Base-by-base conservation (phyloP, 441 rosid species). In the Gossypium trilobum region DNA sequence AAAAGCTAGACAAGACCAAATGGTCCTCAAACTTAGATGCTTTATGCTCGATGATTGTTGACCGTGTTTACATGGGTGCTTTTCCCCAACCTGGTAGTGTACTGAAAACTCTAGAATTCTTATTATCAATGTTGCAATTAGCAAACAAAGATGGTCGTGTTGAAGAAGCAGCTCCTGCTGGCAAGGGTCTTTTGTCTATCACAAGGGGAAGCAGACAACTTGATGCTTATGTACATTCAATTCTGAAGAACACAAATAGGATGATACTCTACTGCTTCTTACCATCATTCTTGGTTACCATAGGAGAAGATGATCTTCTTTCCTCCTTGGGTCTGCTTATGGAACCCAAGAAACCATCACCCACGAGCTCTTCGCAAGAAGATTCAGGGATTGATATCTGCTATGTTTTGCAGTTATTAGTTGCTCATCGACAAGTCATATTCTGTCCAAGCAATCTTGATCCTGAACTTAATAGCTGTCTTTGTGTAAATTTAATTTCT, bases 1-100 rank as follows among this genome's bases (percentile, higher is more conserved):
- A 92, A 85, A 93, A 88, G 87, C 80, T 96, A 75, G 98, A 96
- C 72, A 93, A 92, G 86, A 83, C 79, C 78, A 86, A 92, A 68
- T 96, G 99, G 99, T 90, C 99, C 58, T 82, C 90, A 5, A 96
- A 96, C 81, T 81, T 96, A 78, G 99, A 96, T 84, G 85, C 98
- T 25, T 86, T 96, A 70, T 91, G 97, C 75, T 92, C 95, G 97
- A 88, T 91, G 93, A 86, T 93, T 77, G 98, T 96, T 75, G 99
- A 96, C 80, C 95, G 98, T 57, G 91, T 89, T 36, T 96, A 91
- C 80, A 93, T 93, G 95, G 97, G 97, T 79, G 95, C 97, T 74
- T 92, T 96, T 80, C 93, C 98, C 79, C 97, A 87, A 78, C 93
- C 99, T 78, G 81, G 85, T 68, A 85, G 79, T 83, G 96, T 92